A percentile compares a stretch with the other conserved stretches of the same genome.
Conservation (phyloP, 75 land plant species). For the Cryptomeria japonica region DNA sequence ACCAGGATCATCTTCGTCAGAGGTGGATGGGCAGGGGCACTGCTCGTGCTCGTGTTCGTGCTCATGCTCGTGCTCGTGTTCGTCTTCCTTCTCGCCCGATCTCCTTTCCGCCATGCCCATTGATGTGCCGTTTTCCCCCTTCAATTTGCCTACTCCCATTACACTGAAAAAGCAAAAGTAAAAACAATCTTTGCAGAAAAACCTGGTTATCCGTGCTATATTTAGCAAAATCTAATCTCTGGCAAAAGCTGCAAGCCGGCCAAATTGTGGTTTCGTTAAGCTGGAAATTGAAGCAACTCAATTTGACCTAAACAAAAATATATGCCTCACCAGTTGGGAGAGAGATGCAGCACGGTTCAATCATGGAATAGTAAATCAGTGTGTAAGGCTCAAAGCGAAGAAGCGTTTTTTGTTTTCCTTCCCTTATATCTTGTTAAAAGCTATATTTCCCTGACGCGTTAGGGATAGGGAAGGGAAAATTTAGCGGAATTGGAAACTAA, state of each 20-base stretch:
- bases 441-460: background rate
- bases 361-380: background rate
- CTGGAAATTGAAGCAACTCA: background rate
- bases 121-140: background rate
- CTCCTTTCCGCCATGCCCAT: background rate
- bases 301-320: background rate
- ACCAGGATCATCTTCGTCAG: background rate
- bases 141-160: conserved; percentile 3
- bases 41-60: background rate
- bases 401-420: too few species aligned
- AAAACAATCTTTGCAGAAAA: background rate
- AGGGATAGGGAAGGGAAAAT: background rate
- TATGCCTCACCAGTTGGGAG: background rate
- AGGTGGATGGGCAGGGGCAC: background rate
- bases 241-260: background rate
- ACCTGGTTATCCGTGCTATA: too few species aligned
- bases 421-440: background rate
- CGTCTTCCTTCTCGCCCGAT: background rate
- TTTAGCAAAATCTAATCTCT: background rate
- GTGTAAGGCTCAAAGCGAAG: background rate
- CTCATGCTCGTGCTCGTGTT: background rate
- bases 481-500: background rate
- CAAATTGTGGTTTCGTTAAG: background rate
- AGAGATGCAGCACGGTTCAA: background rate
- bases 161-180: background rate